Conservation (phyloP, 441 rosid species). For the Breynia disticha region DNA sequence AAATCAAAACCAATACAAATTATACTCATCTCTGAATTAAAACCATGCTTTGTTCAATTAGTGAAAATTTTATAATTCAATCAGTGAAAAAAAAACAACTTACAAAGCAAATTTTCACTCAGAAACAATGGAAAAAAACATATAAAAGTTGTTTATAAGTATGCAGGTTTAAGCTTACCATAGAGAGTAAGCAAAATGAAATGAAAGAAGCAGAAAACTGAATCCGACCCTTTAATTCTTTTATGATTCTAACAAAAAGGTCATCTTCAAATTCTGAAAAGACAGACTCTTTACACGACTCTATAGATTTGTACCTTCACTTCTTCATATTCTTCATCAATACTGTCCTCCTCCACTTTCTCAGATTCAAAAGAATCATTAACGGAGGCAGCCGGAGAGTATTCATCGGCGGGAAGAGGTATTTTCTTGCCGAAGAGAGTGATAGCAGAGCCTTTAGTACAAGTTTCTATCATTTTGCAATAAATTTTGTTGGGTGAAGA, state of each 20-base stretch:
- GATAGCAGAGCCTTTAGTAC: conserved; percentile 46
- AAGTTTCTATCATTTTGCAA: conserved; percentile 17
- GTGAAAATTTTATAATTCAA: background rate
- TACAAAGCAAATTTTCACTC: background rate
- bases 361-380: conserved; percentile 2
- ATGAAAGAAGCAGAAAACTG: conserved; percentile 2
- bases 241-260: conserved; percentile 17
- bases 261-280: conserved; percentile 13
- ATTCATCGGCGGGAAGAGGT: conserved; percentile 29
- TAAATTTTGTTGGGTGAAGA: conserved; percentile 28
- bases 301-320: conserved; percentile 31
- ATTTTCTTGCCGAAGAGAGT: conserved; percentile 76
- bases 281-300: conserved; percentile 2
- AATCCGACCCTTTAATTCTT: conserved; percentile 17
- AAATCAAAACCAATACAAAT: no score
- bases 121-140: background rate
- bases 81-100: background rate
- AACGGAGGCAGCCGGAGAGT: conserved; percentile 11
- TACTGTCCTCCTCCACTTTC: conserved; percentile 7
- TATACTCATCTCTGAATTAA: no score
- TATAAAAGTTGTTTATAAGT: background rate
- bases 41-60: background rate
- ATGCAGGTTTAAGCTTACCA: conserved; percentile 6
- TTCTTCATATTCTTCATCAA: conserved; percentile 18
- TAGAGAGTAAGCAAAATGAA: background rate